These are phyloP conservation scores for Acorus calamus DNA, from an alignment of 106 monocot species.

Conservation along the genomic window DNA sequence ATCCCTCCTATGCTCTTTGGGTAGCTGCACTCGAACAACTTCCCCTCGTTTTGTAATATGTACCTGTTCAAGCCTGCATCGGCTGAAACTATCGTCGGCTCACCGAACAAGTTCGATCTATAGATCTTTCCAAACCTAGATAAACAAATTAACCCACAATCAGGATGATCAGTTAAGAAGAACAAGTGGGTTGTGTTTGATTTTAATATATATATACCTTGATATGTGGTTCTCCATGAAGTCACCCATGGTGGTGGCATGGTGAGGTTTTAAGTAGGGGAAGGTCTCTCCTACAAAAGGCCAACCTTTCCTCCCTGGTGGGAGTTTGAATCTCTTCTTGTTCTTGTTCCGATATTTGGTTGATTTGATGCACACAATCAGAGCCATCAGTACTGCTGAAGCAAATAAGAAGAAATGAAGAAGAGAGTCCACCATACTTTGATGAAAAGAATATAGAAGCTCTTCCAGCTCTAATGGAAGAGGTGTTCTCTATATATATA, in stretches of 20 bases:
- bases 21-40: conserved; percentile 64
- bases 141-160: no score
- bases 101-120: conserved; percentile 48
- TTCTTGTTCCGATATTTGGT: neutral
- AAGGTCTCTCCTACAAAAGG: no score
- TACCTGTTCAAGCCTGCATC: conserved; percentile 66
- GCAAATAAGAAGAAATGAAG: neutral
- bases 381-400: neutral
- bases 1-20: conserved; percentile 65
- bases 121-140: conserved; percentile 70
- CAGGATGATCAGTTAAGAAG: no score
- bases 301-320: no score
- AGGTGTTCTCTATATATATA: no score
- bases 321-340: neutral
- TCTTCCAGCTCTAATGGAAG: no score
- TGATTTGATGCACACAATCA: neutral
- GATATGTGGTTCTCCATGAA: no score
- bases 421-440: neutral
- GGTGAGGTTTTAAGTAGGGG: no score
- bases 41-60: conserved; percentile 67
- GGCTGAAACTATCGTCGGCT: conserved; percentile 65
- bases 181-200: neutral
- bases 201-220: neutral
- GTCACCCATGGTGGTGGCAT: no score
- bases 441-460: no score